phyloP scores from a whole-genome alignment of 2,329 filamentous ascomycete species.

The Pseudogymnoascus verrucosus region DNA sequence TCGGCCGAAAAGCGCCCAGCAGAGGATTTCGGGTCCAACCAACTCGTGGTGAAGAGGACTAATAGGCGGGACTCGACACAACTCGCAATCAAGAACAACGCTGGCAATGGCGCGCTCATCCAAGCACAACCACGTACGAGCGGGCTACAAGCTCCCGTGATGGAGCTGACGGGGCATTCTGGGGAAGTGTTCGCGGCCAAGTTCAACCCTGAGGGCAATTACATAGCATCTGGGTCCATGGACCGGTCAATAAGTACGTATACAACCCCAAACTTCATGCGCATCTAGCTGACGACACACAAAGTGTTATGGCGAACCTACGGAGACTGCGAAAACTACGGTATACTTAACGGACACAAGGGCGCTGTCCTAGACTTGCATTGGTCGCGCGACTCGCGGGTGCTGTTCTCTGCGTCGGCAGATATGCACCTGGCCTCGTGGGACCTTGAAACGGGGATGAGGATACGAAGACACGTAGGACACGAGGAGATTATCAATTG shows the following conservation, averaged over 20 bases:
- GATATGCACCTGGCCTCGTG: slow-evolving; percentile 91
- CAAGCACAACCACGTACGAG: slow-evolving; percentile 68
- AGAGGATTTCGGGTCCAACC: slow-evolving; percentile 68
- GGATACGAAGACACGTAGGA: slow-evolving; percentile 84
- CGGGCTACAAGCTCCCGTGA: slow-evolving; percentile 78
- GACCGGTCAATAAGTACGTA: slow-evolving; percentile 76
- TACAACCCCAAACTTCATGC: not conserved
- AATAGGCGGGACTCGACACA: slow-evolving; percentile 44
- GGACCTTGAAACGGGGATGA: slow-evolving; percentile 85
- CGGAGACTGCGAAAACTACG: slow-evolving; percentile 91
- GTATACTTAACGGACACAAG: slow-evolving; percentile 78
- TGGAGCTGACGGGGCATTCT: slow-evolving; percentile 78
- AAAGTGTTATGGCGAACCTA: slow-evolving; percentile 89
- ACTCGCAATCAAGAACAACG: not conserved
- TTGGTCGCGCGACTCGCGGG: slow-evolving; percentile 91
- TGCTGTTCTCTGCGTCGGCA: slow-evolving; percentile 85
- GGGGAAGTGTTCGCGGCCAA: slow-evolving; percentile 86
- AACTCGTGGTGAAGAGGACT: slow-evolving; percentile 83
- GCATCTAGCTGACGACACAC: slow-evolving; percentile 21
- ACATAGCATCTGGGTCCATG: slow-evolving; percentile 93
- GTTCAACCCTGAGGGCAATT: slow-evolving; percentile 80
- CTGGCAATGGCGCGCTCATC: slow-evolving; percentile 53
- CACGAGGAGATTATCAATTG: slow-evolving; percentile 96
- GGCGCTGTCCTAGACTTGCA: slow-evolving; percentile 86
- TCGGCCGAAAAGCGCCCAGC: slow-evolving; percentile 87